Evolutionary conservation across 2,329 filamentous ascomycete species (phyloP).

Genomic region (Westerdykella aurantiaca): DNA sequence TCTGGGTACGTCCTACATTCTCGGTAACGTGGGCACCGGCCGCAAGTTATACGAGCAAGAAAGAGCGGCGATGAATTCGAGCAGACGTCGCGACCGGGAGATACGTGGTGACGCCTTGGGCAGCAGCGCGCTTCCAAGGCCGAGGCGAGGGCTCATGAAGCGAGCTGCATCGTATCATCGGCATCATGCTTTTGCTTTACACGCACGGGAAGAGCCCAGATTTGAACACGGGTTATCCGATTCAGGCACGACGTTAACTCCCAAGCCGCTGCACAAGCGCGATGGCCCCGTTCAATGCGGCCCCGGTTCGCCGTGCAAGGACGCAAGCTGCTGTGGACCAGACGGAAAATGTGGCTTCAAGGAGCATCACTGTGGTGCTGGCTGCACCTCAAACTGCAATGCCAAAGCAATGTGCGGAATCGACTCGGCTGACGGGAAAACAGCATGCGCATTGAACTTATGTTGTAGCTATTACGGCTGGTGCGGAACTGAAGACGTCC

Average conservation of each 20-base stretch:
- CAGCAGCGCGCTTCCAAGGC: not conserved
- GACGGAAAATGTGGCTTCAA: conserved; percentile 3
- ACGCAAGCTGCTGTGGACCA: conserved; percentile 6
- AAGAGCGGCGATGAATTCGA: not conserved
- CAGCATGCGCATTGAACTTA: conserved; percentile 8
- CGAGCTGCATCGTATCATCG: not conserved
- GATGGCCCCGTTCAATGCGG: conserved; percentile 11
- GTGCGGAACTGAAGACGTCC: conserved; percentile 15
- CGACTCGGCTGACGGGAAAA: conserved; percentile 9
- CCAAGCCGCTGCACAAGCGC: conserved; percentile 4
- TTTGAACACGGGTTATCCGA: not conserved
- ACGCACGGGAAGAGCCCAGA: not conserved
- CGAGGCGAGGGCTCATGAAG: not conserved
- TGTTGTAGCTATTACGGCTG: conserved; percentile 15
- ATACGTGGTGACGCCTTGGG: not conserved
- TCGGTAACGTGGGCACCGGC: conserved; percentile 1
- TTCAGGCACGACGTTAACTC: not conserved
- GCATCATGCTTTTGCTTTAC: not conserved
- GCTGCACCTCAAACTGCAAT: conserved; percentile 27
- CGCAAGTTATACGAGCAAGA: not conserved
- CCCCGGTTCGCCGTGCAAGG: conserved; percentile 5
- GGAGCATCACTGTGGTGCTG: conserved; percentile 2
- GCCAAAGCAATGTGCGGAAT: conserved; percentile 34
- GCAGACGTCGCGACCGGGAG: not conserved
- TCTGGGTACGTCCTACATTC: conserved; percentile 5